Evolutionary conservation across 495 filamentous ascomycete species (phyloP).

Genomic region (Aspergillus carlsbadensis): DNA sequence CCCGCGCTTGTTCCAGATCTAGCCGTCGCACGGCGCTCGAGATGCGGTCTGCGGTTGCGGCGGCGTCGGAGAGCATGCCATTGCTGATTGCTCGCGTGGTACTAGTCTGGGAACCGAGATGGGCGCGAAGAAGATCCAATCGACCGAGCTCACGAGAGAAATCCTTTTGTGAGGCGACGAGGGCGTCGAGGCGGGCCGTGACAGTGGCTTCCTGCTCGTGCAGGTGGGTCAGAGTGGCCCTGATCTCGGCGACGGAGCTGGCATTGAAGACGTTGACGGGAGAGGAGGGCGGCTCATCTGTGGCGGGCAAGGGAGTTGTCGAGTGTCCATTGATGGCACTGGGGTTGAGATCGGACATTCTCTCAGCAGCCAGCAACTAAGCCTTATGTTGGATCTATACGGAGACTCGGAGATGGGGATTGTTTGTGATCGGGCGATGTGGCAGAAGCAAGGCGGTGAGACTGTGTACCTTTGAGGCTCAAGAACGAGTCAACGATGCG

Average conservation of each 20-base stretch:
- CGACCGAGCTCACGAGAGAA: conserved; percentile 78
- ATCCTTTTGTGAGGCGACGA: conserved; percentile 78
- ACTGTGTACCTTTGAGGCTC: neutral
- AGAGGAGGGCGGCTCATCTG: conserved; percentile 11
- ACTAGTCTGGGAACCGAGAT: conserved; percentile 84
- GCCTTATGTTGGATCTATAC: neutral
- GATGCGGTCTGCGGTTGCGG: conserved; percentile 82
- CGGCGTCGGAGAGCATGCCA: conserved; percentile 80
- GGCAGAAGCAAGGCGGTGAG: conserved; percentile 34
- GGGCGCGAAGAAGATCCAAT: conserved; percentile 86
- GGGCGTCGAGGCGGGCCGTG: conserved; percentile 68
- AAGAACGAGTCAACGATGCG: too few species aligned
- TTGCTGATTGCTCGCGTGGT: conserved; percentile 80
- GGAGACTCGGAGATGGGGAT: neutral
- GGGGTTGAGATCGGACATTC: conserved; percentile 24
- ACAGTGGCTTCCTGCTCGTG: conserved; percentile 72
- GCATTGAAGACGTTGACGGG: conserved; percentile 61
- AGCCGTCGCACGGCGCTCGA: conserved; percentile 80
- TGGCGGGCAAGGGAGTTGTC: conserved; percentile 12
- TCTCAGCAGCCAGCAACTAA: conserved; percentile 6
- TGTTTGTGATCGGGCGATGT: conserved; percentile 3
- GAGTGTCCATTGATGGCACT: conserved; percentile 31
- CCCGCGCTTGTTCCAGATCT: conserved; percentile 85
- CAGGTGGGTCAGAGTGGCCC: conserved; percentile 68
- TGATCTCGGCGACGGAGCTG: conserved; percentile 74